Conservation (phyloP, 2,329 filamentous ascomycete species). For the Akanthomyces muscarius region DNA sequence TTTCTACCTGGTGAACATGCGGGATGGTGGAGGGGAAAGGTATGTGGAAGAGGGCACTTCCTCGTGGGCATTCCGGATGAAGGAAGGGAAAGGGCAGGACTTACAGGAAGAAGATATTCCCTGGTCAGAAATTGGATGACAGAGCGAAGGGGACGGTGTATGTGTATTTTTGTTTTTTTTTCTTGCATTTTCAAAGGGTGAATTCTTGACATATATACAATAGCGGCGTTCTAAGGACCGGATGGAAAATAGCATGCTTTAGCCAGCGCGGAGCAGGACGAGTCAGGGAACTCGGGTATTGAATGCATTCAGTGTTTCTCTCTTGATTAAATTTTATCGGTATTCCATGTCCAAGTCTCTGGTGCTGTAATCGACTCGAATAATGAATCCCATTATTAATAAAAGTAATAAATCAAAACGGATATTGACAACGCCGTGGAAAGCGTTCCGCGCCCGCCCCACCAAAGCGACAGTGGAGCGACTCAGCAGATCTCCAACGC, state of each 20-base stretch:
- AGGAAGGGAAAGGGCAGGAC: conserved; percentile 33
- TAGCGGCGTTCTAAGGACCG: not conserved
- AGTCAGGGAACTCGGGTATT: not conserved
- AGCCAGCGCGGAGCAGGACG: not conserved
- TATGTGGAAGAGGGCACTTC: conserved; percentile 21
- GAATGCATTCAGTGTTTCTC: conserved; percentile 10
- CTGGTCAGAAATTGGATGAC: not conserved
- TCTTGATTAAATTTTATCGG: not conserved
- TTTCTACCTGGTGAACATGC: not conserved
- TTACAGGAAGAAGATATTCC: not conserved
- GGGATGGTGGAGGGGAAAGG: conserved; percentile 28
- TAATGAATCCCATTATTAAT: too few relatives aligned
- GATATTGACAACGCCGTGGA: not conserved
- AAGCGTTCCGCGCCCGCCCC: conserved; percentile 4
- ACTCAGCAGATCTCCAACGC: not conserved
- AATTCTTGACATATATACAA: conserved; percentile 13
- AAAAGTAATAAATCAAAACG: not conserved
- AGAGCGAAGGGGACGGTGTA: not conserved
- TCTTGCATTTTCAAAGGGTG: not conserved
- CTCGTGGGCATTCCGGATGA: not conserved
- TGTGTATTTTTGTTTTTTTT: not conserved
- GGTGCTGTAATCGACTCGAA: too few relatives aligned
- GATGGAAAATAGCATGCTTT: conserved; percentile 14
- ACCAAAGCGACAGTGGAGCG: conserved; percentile 10
- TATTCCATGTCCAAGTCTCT: too few relatives aligned